Evolutionary conservation across 352 stramenopile species (phyloP).

Genomic region (Pythium aristosporum): DNA sequence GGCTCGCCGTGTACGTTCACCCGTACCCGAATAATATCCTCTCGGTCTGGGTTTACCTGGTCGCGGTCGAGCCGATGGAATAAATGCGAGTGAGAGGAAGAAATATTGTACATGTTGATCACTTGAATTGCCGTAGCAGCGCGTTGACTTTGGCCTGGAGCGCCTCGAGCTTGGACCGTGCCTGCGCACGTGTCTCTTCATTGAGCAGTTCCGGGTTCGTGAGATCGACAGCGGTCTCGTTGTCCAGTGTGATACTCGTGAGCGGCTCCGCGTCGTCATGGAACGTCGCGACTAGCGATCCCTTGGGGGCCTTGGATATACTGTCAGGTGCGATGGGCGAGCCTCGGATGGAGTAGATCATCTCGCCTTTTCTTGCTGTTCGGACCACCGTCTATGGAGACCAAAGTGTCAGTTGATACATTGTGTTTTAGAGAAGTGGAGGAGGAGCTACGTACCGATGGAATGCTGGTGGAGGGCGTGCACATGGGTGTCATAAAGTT

Average conservation of each 20-base stretch:
- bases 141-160: constrained; percentile 71
- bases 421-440: neutral
- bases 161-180: constrained; percentile 59
- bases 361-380: constrained; percentile 72
- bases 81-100: constrained; percentile 13
- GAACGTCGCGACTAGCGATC: constrained; percentile 65
- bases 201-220: constrained; percentile 63
- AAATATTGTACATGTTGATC: constrained; percentile 19
- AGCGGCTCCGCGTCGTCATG: constrained; percentile 42
- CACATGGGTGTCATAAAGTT: constrained; percentile 25
- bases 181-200: constrained; percentile 51
- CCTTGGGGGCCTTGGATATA: constrained; percentile 48
- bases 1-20: constrained; percentile 84
- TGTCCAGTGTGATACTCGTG: constrained; percentile 61
- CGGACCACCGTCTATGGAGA: constrained; percentile 47
- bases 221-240: constrained; percentile 57
- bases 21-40: constrained; percentile 86
- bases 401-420: neutral
- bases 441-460: constrained; percentile 27
- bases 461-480: constrained; percentile 31
- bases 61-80: constrained; percentile 48
- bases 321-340: constrained; percentile 67
- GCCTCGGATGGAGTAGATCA: constrained; percentile 62
- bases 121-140: constrained; percentile 62
- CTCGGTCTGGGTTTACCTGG: constrained; percentile 93